Evolutionary conservation across 108 stramenopile species (phyloP), one percentile per base, ranked within the genome.

Genomic region (Cyclotella distinguenda): DNA sequence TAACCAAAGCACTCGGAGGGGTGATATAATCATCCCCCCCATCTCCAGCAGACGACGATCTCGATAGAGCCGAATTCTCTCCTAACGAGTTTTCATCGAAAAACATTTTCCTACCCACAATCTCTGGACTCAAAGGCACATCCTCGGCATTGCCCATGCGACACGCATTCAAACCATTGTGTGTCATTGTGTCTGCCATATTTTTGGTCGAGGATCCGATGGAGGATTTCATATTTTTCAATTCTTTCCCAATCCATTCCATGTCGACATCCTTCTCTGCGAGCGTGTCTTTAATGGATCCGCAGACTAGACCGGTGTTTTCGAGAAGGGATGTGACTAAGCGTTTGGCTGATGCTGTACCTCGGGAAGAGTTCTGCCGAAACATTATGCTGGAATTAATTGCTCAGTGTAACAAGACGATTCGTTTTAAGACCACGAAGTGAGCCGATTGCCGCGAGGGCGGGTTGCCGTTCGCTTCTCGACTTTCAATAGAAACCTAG

Each of bases 241-340:
- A 19, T 35, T 55, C 69, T 9, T 59, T 34, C 19, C 45, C 60
- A 18, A 73, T 44, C 72, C 72, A 73, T 54, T 65, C 23, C 36
- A 73, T 64, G 47, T 73, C 54, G 6, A 57, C 55, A 35, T 72
- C 57, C 38, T 73, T 46, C 12, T 70, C 70, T 22, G 70, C 31
- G 5, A 73, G 48, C 1, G 72, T 73, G 63, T 73, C 72, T 42
- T 64, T 73, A 36, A 73, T 51, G 8, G 72, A 73, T 16, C 72
- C 72, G 45, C 72, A 73, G 32, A 60, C 72, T 4, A 73, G 39
- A 6, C 72, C 72, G n/a, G 61, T 64, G 27, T 55, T 52, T 60
- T 73, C 57, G 62, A 73, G 64, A 36, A 73, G 36, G 38, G 72
- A 73, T 2, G 45, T 35, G 21, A 63, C 39, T 31, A 73, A 25